A percentile compares a stretch with the other conserved stretches of the same genome.
phyloP scores from a whole-genome alignment of 2,329 filamentous ascomycete species.

The Massarina eburnea region DNA sequence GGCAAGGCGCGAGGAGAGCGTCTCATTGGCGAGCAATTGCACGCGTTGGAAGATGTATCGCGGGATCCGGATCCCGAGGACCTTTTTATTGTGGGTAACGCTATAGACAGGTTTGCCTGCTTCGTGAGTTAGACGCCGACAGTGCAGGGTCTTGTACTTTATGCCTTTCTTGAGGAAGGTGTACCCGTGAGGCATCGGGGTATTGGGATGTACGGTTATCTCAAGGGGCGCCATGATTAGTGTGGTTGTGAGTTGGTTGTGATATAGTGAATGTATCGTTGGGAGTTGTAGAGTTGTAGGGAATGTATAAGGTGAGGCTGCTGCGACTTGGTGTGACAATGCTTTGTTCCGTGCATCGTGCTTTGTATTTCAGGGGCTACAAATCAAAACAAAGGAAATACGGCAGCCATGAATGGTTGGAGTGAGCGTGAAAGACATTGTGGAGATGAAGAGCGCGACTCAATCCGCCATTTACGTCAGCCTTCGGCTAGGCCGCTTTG shows the following conservation, averaged over 20 bases:
- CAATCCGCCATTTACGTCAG: neutral
- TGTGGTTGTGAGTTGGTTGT: neutral
- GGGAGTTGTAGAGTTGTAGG: neutral
- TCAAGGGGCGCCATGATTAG: constrained; percentile 18
- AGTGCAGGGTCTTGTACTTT: constrained; percentile 38
- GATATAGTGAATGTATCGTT: neutral
- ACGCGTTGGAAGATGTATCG: constrained; percentile 43
- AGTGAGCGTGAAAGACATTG: neutral
- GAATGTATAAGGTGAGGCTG: neutral
- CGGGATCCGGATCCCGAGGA: constrained; percentile 49
- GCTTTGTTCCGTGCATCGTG: constrained; percentile 1
- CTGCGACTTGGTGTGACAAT: neutral
- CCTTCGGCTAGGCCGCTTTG: neutral
- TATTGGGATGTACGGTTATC: constrained; percentile 19
- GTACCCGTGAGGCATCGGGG: constrained; percentile 32
- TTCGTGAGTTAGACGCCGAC: constrained; percentile 34
- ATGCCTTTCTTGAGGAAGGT: constrained; percentile 38
- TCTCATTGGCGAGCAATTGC: constrained; percentile 41
- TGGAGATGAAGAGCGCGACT: neutral
- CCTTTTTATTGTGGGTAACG: constrained; percentile 29
- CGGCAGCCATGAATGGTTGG: neutral
- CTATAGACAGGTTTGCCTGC: constrained; percentile 29
- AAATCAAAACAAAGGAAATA: constrained; percentile 4
- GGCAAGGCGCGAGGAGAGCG: constrained; percentile 43
- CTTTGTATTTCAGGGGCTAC: constrained; percentile 1